These are phyloP conservation scores for Trichoderma koningii DNA, from an alignment of 2,329 filamentous ascomycete species.

Conservation along the genomic window DNA sequence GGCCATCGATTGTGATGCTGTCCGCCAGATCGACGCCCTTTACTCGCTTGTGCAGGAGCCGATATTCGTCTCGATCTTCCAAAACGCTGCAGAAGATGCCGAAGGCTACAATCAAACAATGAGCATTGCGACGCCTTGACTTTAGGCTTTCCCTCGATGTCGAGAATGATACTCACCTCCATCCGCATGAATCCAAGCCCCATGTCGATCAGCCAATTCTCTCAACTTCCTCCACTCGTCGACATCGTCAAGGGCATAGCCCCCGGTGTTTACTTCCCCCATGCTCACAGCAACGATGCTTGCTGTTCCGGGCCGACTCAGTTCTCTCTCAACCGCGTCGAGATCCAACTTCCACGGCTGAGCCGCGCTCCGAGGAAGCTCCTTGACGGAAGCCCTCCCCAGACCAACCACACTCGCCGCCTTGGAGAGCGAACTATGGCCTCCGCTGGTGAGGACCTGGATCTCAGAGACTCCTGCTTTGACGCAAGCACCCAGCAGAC, in stretches of 20 bases:
- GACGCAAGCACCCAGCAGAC: slow-evolving; percentile 67
- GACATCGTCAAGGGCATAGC: slow-evolving; percentile 64
- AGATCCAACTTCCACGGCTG: slow-evolving; percentile 73
- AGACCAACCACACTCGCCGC: slow-evolving; percentile 81
- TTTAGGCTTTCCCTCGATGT: background rate
- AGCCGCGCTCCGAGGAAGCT: slow-evolving; percentile 53
- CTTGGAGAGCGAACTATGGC: slow-evolving; percentile 82
- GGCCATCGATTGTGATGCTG: slow-evolving; percentile 82
- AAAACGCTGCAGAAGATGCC: slow-evolving; percentile 77
- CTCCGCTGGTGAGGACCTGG: slow-evolving; percentile 77
- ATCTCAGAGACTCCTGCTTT: slow-evolving; percentile 66
- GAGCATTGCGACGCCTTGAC: background rate
- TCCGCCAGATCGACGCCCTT: slow-evolving; percentile 79
- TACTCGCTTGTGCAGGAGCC: slow-evolving; percentile 50
- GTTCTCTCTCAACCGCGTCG: slow-evolving; percentile 60
- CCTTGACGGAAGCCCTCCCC: slow-evolving; percentile 67
- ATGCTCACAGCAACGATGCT: slow-evolving; percentile 80
- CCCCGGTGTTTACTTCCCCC: slow-evolving; percentile 87
- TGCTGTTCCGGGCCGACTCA: slow-evolving; percentile 57
- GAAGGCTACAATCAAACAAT: slow-evolving; percentile 59
- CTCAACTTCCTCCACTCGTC: slow-evolving; percentile 66
- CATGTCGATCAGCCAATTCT: slow-evolving; percentile 68
- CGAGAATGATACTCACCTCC: slow-evolving; percentile 54
- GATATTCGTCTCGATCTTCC: slow-evolving; percentile 58
- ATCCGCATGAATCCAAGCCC: slow-evolving; percentile 87